A percentile compares a stretch with the other conserved stretches of the same genome.
Evolutionary conservation across 176 grass and related monocot species (phyloP).

Genomic region (Cenchrus purpureus): DNA sequence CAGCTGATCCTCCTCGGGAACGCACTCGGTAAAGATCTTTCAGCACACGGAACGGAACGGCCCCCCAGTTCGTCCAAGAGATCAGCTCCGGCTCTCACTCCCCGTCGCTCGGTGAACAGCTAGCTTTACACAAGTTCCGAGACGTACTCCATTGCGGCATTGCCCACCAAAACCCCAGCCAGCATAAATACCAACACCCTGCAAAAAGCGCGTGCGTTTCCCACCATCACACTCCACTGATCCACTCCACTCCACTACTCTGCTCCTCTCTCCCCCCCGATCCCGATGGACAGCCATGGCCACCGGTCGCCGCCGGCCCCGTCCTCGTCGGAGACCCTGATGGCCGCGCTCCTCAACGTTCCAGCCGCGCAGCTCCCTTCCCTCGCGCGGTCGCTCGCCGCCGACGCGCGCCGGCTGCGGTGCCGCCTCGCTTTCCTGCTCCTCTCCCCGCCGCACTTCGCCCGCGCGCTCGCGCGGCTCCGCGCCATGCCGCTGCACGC

Average conservation of each 20-base stretch:
- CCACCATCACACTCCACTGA: conserved; percentile 23
- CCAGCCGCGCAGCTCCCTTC: conserved; percentile 47
- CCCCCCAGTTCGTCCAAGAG: no score
- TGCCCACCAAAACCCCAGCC: conserved; percentile 18
- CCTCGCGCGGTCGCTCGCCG: conserved; percentile 46
- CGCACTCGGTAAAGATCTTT: no score
- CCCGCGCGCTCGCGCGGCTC: conserved; percentile 66
- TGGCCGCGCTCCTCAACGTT: conserved; percentile 61
- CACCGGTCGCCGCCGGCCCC: conserved; percentile 29
- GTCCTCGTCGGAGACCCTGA: conserved; percentile 63
- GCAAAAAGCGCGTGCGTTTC: conserved; percentile 35
- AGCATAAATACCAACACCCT: conserved; percentile 32
- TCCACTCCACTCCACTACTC: not conserved
- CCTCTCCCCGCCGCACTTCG: conserved; percentile 75
- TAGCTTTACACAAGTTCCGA: conserved; percentile 38
- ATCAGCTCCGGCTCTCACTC: no score
- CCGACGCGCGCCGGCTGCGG: conserved; percentile 56
- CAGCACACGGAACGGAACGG: no score
- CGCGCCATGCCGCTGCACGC: conserved; percentile 59
- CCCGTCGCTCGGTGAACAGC: no score
- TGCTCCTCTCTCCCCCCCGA: not conserved
- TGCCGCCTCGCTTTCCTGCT: conserved; percentile 86
- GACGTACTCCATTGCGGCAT: not conserved
- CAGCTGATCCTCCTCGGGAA: no score
- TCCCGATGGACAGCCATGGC: conserved; percentile 49